Evolutionary conservation across 2,329 filamentous ascomycete species (phyloP), one percentile per base, ranked within the genome.

Genomic region (Xylaria sp.): DNA sequence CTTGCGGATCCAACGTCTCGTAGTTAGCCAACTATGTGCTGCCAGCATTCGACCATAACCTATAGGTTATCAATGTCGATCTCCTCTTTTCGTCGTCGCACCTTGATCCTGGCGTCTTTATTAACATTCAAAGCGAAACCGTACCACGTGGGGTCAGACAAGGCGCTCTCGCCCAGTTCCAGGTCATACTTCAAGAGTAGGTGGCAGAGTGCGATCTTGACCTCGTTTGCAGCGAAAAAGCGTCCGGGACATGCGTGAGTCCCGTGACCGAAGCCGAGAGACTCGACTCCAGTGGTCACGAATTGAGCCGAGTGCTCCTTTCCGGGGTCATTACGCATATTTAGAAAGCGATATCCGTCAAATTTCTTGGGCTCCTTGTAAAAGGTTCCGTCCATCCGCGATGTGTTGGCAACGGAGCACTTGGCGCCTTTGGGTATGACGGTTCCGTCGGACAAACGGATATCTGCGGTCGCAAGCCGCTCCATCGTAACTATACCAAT

Each of bases 161-260:
- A n/a, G 15, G 36, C 15, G 10, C 17, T 56, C n/a, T 51, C 17
- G 6, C 17, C 10, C 6, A 64, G 36, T 36, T 64, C 48, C 20
- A 64, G 1, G 46, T 69, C 67, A 9, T 67, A 69, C 38, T 67
- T 69, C 1, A 67, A 36, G 23, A 69, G 23, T 1, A 69, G 26
- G 31, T 69, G 65, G 17, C 56, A 60, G 20, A 69, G 26, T 5
- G 44, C 36, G 17, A 70, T 23, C 38, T 70, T 70, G 26, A 70
- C n/a, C 38, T 67, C 61, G 11, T 67, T 62, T 6, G 65, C 61
- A 17, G 65, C 68, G 6, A 70, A 65, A 13, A 70, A 70, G 26
- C 68, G 65, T 1, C 68, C 68, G 0, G 68, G 68, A 11, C 68
- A 70, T 3, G 68, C 56, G n/a, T 65, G 65, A 11, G 20, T 1